Base-by-base conservation (phyloP, 805 yeast species). In the Schwanniomyces vanrijiae region DNA sequence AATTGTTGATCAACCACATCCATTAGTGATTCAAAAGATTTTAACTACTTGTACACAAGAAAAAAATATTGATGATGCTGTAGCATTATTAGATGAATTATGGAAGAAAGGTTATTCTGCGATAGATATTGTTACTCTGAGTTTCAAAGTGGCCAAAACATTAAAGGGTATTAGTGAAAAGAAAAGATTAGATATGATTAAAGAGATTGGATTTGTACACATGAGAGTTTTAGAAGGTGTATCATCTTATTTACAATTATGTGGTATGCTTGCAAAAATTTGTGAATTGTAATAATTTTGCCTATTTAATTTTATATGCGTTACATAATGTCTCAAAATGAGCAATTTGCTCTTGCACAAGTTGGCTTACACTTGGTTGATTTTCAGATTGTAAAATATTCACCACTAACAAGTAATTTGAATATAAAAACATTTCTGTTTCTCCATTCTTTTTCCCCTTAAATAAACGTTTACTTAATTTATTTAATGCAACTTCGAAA, bases 1-100 rank as follows among this genome's bases (percentile, higher is more conserved):
- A 62, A 88, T 94, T 48, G 98, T 94, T 2, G 99, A 94, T 64
- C 86, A 90, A 45, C 99, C 99, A 2, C 98, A 94, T 68, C 99
- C 99, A 0, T 66, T 90, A 42, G 83, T 88, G 4, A 85, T 94
- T 33, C 82, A 82, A 55, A 82, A 82, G 55, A 68, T 88, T 34
- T 64, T 87, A 43, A 65, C 72, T 29, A 74, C 78, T 1, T 70
- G 76, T 49, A 51, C 59, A 28, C 55, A 59, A 21, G 51, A 45
- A 7, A 59, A 59, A 18, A 65, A 73, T 14, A 77, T 90, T 25
- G 95, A 90, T 47, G 80, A 73, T 4, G 84, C 95, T 1, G 60
- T 90, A 10, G 80, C 72, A 9, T 75, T 80, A 37, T 76, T 94
- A 54, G 82, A 80, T 43, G 75, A 77, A 4, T 73, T 94, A 25